phyloP scores from a whole-genome alignment of 116 monocot species.

The Iris pallida region DNA sequence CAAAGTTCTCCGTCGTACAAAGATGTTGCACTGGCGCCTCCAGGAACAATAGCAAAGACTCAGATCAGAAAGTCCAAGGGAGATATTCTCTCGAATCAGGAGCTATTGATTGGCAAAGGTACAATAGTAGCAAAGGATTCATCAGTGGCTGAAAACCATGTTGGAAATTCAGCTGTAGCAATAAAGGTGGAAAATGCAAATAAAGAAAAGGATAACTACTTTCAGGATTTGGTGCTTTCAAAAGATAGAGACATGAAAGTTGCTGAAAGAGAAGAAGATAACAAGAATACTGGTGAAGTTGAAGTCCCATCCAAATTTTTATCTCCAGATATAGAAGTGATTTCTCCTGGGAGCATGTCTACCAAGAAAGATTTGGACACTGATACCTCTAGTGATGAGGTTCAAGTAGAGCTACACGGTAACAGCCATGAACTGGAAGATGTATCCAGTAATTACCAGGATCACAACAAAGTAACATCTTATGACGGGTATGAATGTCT shows the following conservation, averaged over 20 bases:
- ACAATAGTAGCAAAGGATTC: neutral
- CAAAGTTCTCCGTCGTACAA: constrained; percentile 83
- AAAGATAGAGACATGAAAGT: constrained; percentile 18
- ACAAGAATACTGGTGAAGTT: constrained; percentile 4
- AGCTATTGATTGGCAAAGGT: constrained; percentile 5
- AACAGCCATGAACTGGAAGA: neutral
- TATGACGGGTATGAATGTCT: constrained; percentile 20
- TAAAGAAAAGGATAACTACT: constrained; percentile 7
- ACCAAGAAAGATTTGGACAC: constrained; percentile 2
- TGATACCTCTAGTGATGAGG: neutral
- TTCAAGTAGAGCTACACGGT: neutral
- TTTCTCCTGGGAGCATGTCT: constrained; percentile 4
- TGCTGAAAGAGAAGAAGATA: constrained; percentile 29
- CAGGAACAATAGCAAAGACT: constrained; percentile 66
- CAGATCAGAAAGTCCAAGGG: constrained; percentile 4
- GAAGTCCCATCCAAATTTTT: constrained; percentile 6
- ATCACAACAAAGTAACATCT: too few species aligned
- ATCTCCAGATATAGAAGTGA: constrained; percentile 3
- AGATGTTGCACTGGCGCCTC: constrained; percentile 88
- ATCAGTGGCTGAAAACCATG: constrained; percentile 6
- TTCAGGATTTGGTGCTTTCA: constrained; percentile 2
- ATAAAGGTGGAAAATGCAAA: constrained; percentile 19
- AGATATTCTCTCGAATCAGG: constrained; percentile 23
- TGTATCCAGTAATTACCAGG: neutral
- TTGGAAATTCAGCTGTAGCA: constrained; percentile 6